These are phyloP conservation scores for Tetrapisispora namnaoensis DNA, from an alignment of 805 yeast genomes.

Conservation along the genomic window DNA sequence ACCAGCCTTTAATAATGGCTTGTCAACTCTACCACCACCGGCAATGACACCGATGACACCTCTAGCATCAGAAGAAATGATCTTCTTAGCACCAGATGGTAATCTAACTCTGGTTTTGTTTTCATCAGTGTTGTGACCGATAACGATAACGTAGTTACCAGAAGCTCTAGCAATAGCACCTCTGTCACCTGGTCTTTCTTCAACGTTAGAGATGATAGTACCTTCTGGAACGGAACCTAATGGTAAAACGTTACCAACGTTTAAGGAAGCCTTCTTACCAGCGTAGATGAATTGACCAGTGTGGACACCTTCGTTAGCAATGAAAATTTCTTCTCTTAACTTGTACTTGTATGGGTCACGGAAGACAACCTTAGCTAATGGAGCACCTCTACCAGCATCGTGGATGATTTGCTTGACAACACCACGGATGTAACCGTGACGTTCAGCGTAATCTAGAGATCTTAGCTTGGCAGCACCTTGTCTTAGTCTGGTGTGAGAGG, in stretches of 20 bases:
- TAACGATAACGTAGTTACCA: constrained; percentile 97
- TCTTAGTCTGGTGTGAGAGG: constrained; percentile 99
- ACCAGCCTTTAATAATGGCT: constrained; percentile 99
- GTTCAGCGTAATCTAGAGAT: constrained; percentile 98
- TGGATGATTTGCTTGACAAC: constrained; percentile 96
- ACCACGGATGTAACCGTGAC: constrained; percentile 99
- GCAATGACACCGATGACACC: constrained; percentile 99
- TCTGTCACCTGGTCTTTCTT: constrained; percentile 98
- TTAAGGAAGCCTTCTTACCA: constrained; percentile 96
- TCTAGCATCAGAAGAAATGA: constrained; percentile 91
- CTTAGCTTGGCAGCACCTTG: constrained; percentile 99
- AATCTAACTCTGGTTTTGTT: constrained; percentile 98
- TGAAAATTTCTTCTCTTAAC: constrained; percentile 95
- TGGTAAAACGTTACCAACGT: constrained; percentile 95
- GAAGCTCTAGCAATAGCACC: constrained; percentile 99
- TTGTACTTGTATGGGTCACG: constrained; percentile 99
- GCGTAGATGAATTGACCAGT: constrained; percentile 99
- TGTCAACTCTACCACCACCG: constrained; percentile 99
- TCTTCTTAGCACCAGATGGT: constrained; percentile 98
- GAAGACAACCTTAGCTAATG: constrained; percentile 97
- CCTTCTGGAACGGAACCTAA: constrained; percentile 98
- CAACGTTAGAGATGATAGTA: constrained; percentile 97
- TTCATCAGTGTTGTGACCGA: constrained; percentile 99
- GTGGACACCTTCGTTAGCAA: constrained; percentile 99
- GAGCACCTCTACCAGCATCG: constrained; percentile 99